A percentile compares a stretch with the other conserved stretches of the same genome.
These are phyloP conservation scores for Flaveria sonorensis DNA, from an alignment of 129 eudicot genomes.

Conservation along the genomic window DNA sequence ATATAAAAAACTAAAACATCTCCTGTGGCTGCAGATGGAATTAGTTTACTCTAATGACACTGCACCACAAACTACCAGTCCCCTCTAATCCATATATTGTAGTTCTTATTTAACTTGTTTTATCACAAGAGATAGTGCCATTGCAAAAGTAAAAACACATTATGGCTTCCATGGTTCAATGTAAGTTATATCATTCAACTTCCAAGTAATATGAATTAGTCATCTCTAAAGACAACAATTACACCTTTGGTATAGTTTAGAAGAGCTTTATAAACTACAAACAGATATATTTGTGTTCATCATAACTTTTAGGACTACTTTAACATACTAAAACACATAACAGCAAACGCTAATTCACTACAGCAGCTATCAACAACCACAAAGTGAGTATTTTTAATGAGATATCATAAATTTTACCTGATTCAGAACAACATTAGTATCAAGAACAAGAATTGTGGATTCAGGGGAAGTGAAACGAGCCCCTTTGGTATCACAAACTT, in stretches of 20 bases:
- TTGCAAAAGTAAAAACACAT: neutral
- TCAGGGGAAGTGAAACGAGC: conserved; percentile 59
- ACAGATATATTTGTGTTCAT: neutral
- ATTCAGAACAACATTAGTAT: conserved; percentile 87
- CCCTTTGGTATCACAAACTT: conserved; percentile 57
- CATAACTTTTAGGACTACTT: neutral
- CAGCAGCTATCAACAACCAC: conserved; percentile 2
- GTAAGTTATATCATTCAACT: neutral
- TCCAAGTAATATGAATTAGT: neutral
- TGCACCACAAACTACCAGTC: neutral
- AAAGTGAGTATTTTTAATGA: neutral
- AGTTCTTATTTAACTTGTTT: neutral
- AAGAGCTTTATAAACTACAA: too few relatives aligned
- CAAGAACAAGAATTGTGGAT: conserved; percentile 61
- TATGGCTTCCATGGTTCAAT: conserved; percentile 1
- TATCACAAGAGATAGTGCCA: conserved; percentile 1
- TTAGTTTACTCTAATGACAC: conserved; percentile 2
- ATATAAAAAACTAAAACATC: neutral
- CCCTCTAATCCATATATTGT: conserved; percentile 3
- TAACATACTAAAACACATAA: neutral
- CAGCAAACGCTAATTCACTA: neutral
- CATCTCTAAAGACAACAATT: neutral
- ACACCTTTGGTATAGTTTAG: too few relatives aligned
- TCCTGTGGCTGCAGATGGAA: neutral
- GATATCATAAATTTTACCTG: conserved; percentile 49